Evolutionary conservation across 2,329 filamentous ascomycete species (phyloP).

Genomic region (Colletotrichum limetticola): DNA sequence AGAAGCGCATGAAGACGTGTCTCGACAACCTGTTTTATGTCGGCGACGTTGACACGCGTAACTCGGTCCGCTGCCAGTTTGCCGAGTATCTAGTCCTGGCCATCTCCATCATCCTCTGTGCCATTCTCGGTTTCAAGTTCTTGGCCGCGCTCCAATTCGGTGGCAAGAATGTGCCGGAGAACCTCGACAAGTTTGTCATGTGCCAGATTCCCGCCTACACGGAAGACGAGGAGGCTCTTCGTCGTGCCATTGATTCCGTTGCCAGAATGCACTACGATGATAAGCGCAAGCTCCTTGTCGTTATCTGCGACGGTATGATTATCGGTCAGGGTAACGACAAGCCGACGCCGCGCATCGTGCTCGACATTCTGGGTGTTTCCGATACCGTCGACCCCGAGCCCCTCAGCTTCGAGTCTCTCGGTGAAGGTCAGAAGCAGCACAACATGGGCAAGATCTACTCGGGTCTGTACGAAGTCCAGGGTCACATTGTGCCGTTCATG

Average conservation of each 20-base stretch:
- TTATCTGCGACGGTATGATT: slow-evolving; percentile 99
- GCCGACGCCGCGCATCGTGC: slow-evolving; percentile 92
- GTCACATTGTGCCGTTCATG: slow-evolving; percentile 97
- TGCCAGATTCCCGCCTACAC: slow-evolving; percentile 98
- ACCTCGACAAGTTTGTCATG: slow-evolving; percentile 98
- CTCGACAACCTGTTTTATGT: slow-evolving; percentile 96
- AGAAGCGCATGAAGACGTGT: slow-evolving; percentile 80
- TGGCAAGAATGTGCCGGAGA: slow-evolving; percentile 90
- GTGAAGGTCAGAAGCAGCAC: slow-evolving; percentile 96
- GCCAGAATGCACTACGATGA: slow-evolving; percentile 97
- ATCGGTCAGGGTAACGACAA: slow-evolving; percentile 98
- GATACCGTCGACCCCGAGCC: slow-evolving; percentile 95
- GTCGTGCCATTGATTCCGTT: slow-evolving; percentile 95
- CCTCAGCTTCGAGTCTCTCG: slow-evolving; percentile 94
- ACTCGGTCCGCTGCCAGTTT: slow-evolving; percentile 86
- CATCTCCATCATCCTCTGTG: slow-evolving; percentile 82
- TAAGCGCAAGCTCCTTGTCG: slow-evolving; percentile 93
- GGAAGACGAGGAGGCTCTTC: slow-evolving; percentile 96
- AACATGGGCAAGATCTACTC: slow-evolving; percentile 99
- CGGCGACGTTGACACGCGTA: slow-evolving; percentile 90
- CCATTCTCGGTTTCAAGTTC: slow-evolving; percentile 86
- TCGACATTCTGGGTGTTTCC: slow-evolving; percentile 95
- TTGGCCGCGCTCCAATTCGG: slow-evolving; percentile 78
- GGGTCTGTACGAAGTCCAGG: slow-evolving; percentile 95
- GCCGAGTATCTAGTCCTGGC: slow-evolving; percentile 89